These are phyloP conservation scores for Biscogniauxia sp. DNA, from an alignment of 2,329 filamentous ascomycete species.

Conservation along the genomic window DNA sequence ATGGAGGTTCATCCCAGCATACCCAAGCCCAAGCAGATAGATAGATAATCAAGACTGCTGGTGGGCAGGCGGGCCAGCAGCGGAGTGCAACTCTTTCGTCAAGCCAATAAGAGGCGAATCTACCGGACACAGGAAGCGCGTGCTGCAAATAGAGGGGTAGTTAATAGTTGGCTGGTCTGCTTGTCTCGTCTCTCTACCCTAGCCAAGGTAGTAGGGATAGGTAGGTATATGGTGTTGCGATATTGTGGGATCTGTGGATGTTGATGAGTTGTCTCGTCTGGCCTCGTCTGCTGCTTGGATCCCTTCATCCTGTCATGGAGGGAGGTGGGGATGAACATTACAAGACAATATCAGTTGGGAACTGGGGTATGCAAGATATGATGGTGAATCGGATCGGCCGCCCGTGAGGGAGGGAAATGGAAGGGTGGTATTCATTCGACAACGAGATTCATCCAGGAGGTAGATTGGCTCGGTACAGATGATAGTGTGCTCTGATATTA, in stretches of 20 bases:
- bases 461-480: neutral
- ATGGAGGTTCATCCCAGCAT: neutral
- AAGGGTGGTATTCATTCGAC: neutral
- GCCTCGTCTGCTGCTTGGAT: neutral
- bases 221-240: neutral
- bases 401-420: neutral
- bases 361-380: neutral
- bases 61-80: neutral
- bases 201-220: neutral
- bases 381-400: neutral
- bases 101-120: neutral
- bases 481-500: neutral
- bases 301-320: neutral
- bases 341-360: neutral
- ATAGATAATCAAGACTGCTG: neutral
- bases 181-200: neutral
- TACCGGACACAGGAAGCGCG: neutral
- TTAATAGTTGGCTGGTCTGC: neutral
- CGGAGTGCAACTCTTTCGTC: neutral
- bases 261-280: neutral
- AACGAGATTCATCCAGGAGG: neutral
- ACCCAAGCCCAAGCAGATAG: no score
- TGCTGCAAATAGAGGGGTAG: neutral
- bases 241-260: neutral
- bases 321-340: neutral